phyloP scores from a whole-genome alignment of 805 yeast genomes.

The Cyberlindnera euphorbiae region DNA sequence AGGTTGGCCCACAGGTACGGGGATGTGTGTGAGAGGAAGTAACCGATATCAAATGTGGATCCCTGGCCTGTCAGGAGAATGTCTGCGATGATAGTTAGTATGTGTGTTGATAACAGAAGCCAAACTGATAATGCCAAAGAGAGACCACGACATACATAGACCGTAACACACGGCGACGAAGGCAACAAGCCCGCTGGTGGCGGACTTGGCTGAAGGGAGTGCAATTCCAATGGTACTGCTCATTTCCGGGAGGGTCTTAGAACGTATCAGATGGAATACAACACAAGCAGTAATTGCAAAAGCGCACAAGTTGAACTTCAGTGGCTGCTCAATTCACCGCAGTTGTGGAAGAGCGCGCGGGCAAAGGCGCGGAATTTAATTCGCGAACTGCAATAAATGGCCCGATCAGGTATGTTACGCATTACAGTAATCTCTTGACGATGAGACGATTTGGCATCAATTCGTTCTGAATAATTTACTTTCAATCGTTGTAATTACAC shows the following conservation, averaged over 20 bases:
- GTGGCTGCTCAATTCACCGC: constrained; percentile 7
- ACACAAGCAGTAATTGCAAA: too few species aligned
- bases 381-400: neutral
- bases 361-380: constrained; percentile 1
- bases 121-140: too few species aligned
- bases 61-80: constrained; percentile 85
- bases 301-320: too few species aligned
- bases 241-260: too few species aligned
- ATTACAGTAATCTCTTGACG: too few species aligned
- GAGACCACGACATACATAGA: constrained; percentile 21
- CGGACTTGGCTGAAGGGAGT: constrained; percentile 18
- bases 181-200: constrained; percentile 16
- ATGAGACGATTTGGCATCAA: too few species aligned
- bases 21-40: constrained; percentile 75
- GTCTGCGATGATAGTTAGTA: constrained; percentile 12
- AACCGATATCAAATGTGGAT: constrained; percentile 86
- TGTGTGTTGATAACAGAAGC: too few species aligned
- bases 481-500: too few species aligned
- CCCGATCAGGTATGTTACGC: neutral
- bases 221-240: constrained; percentile 14
- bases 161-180: constrained; percentile 20
- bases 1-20: constrained; percentile 97
- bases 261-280: neutral
- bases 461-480: too few species aligned
- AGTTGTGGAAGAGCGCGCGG: neutral